Evolutionary conservation across 2,329 filamentous ascomycete genomes (phyloP).

Genomic region (Aspergillus sp.): DNA sequence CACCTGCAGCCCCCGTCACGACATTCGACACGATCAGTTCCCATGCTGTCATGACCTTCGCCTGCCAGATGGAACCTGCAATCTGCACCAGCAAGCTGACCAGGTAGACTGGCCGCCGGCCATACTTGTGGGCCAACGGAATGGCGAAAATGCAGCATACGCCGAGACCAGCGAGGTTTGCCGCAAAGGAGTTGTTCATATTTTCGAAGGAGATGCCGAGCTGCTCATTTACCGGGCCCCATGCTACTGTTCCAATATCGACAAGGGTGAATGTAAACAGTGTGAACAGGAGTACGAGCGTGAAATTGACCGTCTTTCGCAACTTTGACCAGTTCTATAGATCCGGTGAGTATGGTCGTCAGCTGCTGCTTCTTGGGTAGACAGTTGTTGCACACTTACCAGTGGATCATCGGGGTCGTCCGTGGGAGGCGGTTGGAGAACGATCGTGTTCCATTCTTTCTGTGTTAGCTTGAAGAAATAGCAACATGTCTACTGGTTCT

Average conservation of each 20-base stretch:
- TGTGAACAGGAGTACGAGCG: conserved; percentile 28
- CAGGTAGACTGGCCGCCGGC: conserved; percentile 39
- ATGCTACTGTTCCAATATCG: conserved; percentile 33
- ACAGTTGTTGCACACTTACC: conserved; percentile 13
- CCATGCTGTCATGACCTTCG: conserved; percentile 32
- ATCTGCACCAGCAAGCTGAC: conserved; percentile 37
- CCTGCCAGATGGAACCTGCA: conserved; percentile 37
- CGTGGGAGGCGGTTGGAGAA: conserved; percentile 27
- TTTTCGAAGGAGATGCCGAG: conserved; percentile 23
- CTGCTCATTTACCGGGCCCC: conserved; percentile 30
- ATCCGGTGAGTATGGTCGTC: too few relatives aligned
- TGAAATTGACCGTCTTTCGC: conserved; percentile 31
- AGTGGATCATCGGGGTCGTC: conserved; percentile 29
- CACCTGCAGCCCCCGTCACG: conserved; percentile 42
- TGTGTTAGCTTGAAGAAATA: neutral
- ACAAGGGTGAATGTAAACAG: neutral
- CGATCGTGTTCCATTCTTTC: conserved; percentile 1
- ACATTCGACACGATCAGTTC: conserved; percentile 38
- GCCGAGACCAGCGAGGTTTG: conserved; percentile 39
- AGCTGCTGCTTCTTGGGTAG: neutral
- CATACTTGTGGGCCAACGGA: conserved; percentile 35
- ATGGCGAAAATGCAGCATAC: conserved; percentile 39
- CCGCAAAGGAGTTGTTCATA: conserved; percentile 13
- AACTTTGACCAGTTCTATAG: conserved; percentile 32
- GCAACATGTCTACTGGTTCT: neutral